These are phyloP conservation scores for Sarocladium oryzae DNA, from an alignment of 2,329 filamentous ascomycete genomes.

Conservation along the genomic window DNA sequence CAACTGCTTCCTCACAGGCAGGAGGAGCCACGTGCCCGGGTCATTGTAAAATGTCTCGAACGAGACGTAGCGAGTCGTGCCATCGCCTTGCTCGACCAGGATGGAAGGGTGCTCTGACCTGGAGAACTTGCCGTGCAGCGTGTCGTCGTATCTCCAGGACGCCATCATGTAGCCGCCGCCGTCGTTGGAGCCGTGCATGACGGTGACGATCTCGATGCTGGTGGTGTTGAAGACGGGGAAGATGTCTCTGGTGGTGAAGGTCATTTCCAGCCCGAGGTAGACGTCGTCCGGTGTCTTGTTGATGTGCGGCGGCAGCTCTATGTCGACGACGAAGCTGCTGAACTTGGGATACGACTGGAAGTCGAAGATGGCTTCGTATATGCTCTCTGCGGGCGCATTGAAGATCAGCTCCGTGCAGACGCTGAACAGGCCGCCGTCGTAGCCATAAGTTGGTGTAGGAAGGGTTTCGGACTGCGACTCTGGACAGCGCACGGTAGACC, in stretches of 20 bases:
- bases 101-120: conserved; percentile 11
- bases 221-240: conserved; percentile 12
- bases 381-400: conserved; percentile 23
- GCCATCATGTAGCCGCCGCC: conserved; percentile 9
- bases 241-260: conserved; percentile 8
- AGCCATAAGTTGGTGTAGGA: conserved; percentile 11
- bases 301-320: conserved; percentile 9
- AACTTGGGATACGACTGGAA: conserved; percentile 32
- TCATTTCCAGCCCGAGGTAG: conserved; percentile 11
- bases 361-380: conserved; percentile 16
- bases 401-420: conserved; percentile 21
- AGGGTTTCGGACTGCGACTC: conserved; percentile 6
- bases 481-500: conserved; percentile 10
- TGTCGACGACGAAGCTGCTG: conserved; percentile 11
- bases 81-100: conserved; percentile 10
- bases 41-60: conserved; percentile 11
- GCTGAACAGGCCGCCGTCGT: conserved; percentile 10
- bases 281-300: conserved; percentile 11
- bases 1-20: conserved; percentile 9
- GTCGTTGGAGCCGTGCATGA: conserved; percentile 8
- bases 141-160: conserved; percentile 11
- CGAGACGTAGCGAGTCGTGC: conserved; percentile 10
- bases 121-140: conserved; percentile 9
- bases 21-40: conserved; percentile 8
- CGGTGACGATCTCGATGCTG: conserved; percentile 10